Evolutionary conservation across 2,329 filamentous ascomycete genomes (phyloP).

Genomic region (Sarocladium strictum): DNA sequence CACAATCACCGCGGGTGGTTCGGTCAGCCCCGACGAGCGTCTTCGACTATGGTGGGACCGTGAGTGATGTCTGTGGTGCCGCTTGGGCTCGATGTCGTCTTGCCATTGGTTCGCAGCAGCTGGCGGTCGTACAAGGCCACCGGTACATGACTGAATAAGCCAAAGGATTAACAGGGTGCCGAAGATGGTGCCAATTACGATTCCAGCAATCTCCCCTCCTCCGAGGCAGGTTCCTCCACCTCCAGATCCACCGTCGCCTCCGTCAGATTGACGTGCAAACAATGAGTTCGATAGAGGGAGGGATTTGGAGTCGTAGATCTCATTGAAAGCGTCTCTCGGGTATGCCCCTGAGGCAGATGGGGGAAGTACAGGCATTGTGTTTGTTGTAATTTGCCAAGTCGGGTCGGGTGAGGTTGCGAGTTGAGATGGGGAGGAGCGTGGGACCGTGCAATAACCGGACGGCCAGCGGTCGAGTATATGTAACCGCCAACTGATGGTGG

Average conservation of each 20-base stretch:
- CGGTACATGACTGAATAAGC: constrained; percentile 37
- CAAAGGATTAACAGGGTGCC: constrained; percentile 40
- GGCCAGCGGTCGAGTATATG: too few species aligned
- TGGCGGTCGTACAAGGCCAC: background rate
- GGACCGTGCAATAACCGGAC: too few species aligned
- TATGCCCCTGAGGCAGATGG: too few species aligned
- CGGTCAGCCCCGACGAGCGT: background rate
- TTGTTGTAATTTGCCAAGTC: too few species aligned
- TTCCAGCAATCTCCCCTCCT: constrained; percentile 45
- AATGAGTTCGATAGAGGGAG: background rate
- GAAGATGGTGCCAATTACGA: constrained; percentile 41
- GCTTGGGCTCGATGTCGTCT: background rate
- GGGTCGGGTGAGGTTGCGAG: too few species aligned
- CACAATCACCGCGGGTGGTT: background rate
- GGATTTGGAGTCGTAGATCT: background rate
- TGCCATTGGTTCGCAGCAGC: background rate
- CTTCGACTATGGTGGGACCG: background rate
- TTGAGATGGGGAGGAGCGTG: too few species aligned
- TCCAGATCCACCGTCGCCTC: background rate
- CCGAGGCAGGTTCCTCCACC: constrained; percentile 25
- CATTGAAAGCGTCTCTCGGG: too few species aligned
- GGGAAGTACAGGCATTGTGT: too few species aligned
- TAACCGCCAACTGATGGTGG: too few species aligned
- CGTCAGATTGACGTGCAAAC: background rate
- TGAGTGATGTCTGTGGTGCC: constrained; percentile 2